These are phyloP conservation scores for Dittrichia graveolens DNA, from an alignment of 129 eudicot genomes.

Conservation along the genomic window DNA sequence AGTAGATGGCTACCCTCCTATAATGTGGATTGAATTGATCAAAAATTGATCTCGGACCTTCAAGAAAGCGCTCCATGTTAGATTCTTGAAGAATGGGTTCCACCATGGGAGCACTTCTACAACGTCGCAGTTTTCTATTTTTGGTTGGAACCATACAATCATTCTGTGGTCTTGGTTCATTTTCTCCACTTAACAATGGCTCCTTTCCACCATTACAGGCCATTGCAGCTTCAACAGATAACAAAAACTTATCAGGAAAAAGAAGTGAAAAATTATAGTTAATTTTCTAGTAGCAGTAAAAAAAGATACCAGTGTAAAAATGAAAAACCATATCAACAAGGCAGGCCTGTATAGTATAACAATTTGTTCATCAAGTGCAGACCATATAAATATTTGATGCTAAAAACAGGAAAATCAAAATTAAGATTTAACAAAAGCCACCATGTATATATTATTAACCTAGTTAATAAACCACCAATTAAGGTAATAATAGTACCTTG, in stretches of 20 bases:
- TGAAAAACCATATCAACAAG: too few relatives aligned
- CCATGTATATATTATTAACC: too few relatives aligned
- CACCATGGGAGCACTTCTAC: slow-evolving; percentile 70
- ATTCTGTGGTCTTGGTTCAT: slow-evolving; percentile 7
- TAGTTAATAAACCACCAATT: too few relatives aligned
- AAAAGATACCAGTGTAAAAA: too few relatives aligned
- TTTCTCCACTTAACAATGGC: slow-evolving; percentile 31
- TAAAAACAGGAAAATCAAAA: too few relatives aligned
- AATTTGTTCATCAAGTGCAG: neutral
- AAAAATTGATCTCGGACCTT: slow-evolving; percentile 35
- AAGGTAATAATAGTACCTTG: too few relatives aligned
- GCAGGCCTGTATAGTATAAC: too few relatives aligned
- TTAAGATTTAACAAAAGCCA: too few relatives aligned
- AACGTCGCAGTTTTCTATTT: slow-evolving; percentile 56
- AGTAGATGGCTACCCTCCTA: slow-evolving; percentile 45
- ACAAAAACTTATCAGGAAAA: neutral
- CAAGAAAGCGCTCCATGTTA: slow-evolving; percentile 16
- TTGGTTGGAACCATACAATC: slow-evolving; percentile 29
- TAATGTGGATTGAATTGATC: slow-evolving; percentile 58
- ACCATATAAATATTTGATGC: too few relatives aligned
- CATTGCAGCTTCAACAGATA: slow-evolving; percentile 42
- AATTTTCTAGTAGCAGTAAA: neutral
- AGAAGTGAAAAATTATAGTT: neutral
- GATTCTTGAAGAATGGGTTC: slow-evolving; percentile 47
- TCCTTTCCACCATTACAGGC: slow-evolving; percentile 42